A percentile compares a stretch with the other conserved stretches of the same genome.
Evolutionary conservation across 306 rosid genomes (phyloP).

Genomic region (Castanea mollissima): DNA sequence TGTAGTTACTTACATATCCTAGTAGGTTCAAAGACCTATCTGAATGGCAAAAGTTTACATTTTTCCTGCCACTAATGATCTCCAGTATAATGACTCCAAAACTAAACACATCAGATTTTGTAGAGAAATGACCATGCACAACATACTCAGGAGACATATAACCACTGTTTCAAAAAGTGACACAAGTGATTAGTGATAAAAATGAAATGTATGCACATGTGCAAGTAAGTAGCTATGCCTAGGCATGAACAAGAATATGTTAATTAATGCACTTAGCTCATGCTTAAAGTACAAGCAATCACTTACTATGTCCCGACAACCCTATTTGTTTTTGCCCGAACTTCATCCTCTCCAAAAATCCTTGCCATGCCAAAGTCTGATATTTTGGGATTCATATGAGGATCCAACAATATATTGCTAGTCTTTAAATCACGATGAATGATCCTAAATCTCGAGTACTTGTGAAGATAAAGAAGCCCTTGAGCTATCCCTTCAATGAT

Average conservation of each 20-base stretch:
- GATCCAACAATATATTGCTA: constrained; percentile 21
- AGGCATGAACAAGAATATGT: no score
- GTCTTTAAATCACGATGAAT: constrained; percentile 21
- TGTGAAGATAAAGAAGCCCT: constrained; percentile 20
- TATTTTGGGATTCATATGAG: constrained; percentile 22
- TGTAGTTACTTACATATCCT: constrained; percentile 13
- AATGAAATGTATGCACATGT: not conserved
- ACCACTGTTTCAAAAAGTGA: not conserved
- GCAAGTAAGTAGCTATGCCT: no score
- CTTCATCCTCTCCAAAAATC: constrained; percentile 2
- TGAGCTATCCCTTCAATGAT: constrained; percentile 25
- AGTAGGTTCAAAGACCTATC: constrained; percentile 1
- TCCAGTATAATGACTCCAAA: constrained; percentile 17
- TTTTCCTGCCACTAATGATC: constrained; percentile 20
- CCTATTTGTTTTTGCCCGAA: constrained; percentile 7
- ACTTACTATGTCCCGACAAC: constrained; percentile 25
- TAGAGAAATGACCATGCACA: constrained; percentile 16
- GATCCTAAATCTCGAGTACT: constrained; percentile 16
- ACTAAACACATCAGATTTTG: constrained; percentile 16
- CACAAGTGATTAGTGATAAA: not conserved
- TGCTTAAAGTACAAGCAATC: not conserved
- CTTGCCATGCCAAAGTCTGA: constrained; percentile 19
- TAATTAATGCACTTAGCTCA: not conserved
- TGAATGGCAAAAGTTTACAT: not conserved
- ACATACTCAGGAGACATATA: constrained; percentile 24